phyloP scores from a whole-genome alignment of 306 rosid species.

The Citrullus mucosospermus region DNA sequence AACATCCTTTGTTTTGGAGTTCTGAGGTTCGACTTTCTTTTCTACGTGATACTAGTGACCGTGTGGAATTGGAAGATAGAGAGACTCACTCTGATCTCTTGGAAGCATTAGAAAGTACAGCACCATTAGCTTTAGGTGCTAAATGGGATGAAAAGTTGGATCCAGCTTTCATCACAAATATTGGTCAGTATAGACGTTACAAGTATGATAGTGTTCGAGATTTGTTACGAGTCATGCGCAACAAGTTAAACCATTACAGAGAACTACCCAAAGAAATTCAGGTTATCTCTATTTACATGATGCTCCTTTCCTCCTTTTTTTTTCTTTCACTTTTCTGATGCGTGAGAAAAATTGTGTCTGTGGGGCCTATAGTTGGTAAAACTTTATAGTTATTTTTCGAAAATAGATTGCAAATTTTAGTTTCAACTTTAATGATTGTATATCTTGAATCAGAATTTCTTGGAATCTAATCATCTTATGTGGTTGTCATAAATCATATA shows the following conservation, averaged over 20 bases:
- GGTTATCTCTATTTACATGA: constrained; percentile 24
- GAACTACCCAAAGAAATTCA: constrained; percentile 75
- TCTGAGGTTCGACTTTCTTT: constrained; percentile 66
- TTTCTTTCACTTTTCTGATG: not conserved
- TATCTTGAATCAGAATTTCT: not conserved
- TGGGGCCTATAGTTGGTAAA: not conserved
- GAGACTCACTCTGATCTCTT: constrained; percentile 31
- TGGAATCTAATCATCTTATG: not conserved
- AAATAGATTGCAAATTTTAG: not conserved
- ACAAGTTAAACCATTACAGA: constrained; percentile 70
- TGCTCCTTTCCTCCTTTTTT: not conserved
- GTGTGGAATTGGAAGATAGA: constrained; percentile 66
- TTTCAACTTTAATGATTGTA: not conserved
- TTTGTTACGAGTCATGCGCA: constrained; percentile 72
- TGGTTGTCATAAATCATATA: not conserved
- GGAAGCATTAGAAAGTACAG: constrained; percentile 43
- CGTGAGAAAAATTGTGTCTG: not conserved
- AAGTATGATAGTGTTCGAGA: constrained; percentile 70
- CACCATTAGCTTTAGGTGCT: constrained; percentile 42
- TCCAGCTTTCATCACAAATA: constrained; percentile 41
- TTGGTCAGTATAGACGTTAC: constrained; percentile 67
- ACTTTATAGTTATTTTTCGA: not conserved
- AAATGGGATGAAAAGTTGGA: constrained; percentile 81
- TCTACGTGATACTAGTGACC: constrained; percentile 70
- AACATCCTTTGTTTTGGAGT: constrained; percentile 81